Conservation (phyloP, 164 flowering plant genomes). For the Echeveria elegans region DNA sequence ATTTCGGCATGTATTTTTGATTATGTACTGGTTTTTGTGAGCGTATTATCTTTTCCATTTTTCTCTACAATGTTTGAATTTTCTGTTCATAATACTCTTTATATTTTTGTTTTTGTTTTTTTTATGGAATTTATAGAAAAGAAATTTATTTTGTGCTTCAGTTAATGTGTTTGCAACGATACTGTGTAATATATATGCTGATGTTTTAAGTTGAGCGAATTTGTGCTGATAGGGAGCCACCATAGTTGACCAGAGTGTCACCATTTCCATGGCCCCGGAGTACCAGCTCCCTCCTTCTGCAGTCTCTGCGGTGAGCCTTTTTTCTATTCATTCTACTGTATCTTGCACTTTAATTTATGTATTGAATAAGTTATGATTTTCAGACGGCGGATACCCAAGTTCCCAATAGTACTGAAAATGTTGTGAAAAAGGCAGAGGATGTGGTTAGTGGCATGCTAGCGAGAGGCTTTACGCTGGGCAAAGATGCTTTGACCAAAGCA, state of each 20-base stretch:
- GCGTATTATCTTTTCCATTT: no score
- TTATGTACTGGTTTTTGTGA: no score
- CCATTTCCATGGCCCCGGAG: slow-evolving; percentile 7
- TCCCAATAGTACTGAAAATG: slow-evolving; percentile 6
- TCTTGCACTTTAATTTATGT: neutral
- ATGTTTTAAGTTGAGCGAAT: neutral
- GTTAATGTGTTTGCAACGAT: neutral
- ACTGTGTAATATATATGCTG: neutral
- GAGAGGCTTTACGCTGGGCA: slow-evolving; percentile 10
- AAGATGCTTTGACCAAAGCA: slow-evolving; percentile 11
- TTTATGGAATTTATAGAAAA: no score
- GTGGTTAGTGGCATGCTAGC: slow-evolving; percentile 12
- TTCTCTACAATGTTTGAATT: no score
- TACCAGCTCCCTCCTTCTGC: slow-evolving; percentile 12
- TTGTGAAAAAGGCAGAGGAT: slow-evolving; percentile 13
- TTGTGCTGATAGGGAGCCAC: slow-evolving; percentile 11
- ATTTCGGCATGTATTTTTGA: no score
- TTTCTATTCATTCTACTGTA: neutral
- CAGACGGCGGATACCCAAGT: slow-evolving; percentile 3
- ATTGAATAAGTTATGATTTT: neutral
- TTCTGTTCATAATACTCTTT: no score
- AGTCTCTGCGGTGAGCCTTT: neutral
- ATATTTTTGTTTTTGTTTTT: no score
- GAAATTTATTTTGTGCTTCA: neutral
- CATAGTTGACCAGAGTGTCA: slow-evolving; percentile 10